A percentile compares a stretch with the other conserved stretches of the same genome.
These are phyloP conservation scores for Tubosaeta sp. DNA, from an alignment of 768 basidiomycete genomes.

Conservation along the genomic window DNA sequence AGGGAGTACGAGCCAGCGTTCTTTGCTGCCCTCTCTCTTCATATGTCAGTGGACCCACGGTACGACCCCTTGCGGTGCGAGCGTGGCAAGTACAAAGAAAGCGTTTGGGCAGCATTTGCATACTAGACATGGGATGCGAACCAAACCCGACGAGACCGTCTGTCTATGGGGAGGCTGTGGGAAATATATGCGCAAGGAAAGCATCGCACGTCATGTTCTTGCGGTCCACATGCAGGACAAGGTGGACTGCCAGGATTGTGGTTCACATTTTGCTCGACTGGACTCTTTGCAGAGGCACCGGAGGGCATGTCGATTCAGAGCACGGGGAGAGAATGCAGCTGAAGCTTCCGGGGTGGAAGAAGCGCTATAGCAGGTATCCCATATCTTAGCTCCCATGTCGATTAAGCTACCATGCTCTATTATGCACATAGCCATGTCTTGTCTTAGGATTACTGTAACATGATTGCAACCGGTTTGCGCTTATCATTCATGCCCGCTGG, in stretches of 20 bases:
- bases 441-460: background rate
- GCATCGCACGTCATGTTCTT: constrained; percentile 24
- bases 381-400: background rate
- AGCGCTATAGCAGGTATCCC: background rate
- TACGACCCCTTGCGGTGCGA: background rate
- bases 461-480: background rate
- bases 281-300: constrained; percentile 26
- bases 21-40: background rate
- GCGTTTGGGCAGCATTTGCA: constrained; percentile 14
- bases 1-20: background rate
- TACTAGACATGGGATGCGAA: constrained; percentile 2
- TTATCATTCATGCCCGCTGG: background rate
- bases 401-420: background rate
- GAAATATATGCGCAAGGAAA: constrained; percentile 23
- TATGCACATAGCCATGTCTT: no score
- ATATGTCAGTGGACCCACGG: constrained; percentile 14
- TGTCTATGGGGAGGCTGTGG: constrained; percentile 19
- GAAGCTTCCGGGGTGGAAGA: background rate
- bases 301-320: constrained; percentile 4
- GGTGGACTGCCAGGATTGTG: constrained; percentile 16
- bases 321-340: background rate
- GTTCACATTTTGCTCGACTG: constrained; percentile 18
- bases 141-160: constrained; percentile 7
- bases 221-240: constrained; percentile 21
- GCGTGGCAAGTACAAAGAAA: constrained; percentile 3